Base-by-base conservation (phyloP, 371 early-diverging fungal species). In the Mortierella sp. region DNA sequence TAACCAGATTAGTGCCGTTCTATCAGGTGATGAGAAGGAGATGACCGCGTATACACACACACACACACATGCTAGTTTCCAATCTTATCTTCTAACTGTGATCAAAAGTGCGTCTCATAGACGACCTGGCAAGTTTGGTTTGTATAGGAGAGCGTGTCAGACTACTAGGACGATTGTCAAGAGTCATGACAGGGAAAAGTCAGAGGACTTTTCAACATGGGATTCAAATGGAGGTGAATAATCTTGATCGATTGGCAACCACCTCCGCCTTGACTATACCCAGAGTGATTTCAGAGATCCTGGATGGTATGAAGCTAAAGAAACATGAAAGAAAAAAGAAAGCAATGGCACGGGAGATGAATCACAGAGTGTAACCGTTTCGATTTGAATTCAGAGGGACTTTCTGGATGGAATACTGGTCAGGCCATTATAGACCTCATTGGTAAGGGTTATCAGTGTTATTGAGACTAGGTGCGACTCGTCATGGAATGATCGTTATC, bases 371-470 rank as follows among this genome's bases (percentile, higher is more conserved):
- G 15, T 15, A 0, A 14, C 11, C 50, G 53, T 15, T 18, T 46
- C 9, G 25, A 1, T 14, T 21, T 43, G 45, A 23, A n/a, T 44
- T 7, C 51, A 70, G 70, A 44, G 6, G 56, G 55, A 11, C 62
- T 66, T 60, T 79, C 80, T 0, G 67, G 64, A n/a, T 79, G 80
- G 80, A 73, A 69, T 18, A 66, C 57, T 3, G 70, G 66, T 30
- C 80, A 73, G n/a, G 67, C 80, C 1, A 79, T 79, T 19, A 29
- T 79, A 23, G 80, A 79, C 18, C 45, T 60, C 12, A 6, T 79
- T 1, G 70, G 73, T 70, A 15, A 19, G 71, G n/a, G 9, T 23
- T 19, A 46, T 37, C 37, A 9, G 3, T 37, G 37, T 9, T 9
- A 37, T 37, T 37, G 37, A 37, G 37, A 37, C 37, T 37, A 5